phyloP scores from a whole-genome alignment of 768 basidiomycete species.

The Trametopsis cervina region DNA sequence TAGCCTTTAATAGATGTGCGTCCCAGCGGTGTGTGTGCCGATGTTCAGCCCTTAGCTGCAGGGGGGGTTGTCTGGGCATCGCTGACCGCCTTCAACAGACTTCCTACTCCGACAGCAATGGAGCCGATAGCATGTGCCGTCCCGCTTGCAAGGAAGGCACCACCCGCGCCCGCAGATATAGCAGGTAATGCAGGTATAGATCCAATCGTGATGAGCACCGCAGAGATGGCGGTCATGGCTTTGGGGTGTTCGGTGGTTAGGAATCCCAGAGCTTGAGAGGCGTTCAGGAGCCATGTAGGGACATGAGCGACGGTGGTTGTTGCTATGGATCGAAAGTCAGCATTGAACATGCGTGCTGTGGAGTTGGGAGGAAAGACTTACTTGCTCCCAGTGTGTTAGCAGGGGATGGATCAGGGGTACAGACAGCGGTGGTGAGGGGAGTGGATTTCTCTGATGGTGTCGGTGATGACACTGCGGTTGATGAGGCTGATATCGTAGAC shows the following conservation, averaged over 20 bases:
- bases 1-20: too few species aligned
- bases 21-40: too few species aligned
- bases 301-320: constrained; percentile 48
- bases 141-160: constrained; percentile 63
- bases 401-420: background rate
- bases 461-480: constrained; percentile 11
- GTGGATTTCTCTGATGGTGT: constrained; percentile 11
- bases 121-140: constrained; percentile 76
- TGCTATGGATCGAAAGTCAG: constrained; percentile 18
- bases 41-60: too few species aligned
- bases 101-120: constrained; percentile 69
- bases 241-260: constrained; percentile 72
- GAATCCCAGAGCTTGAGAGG: constrained; percentile 67
- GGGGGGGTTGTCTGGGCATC: constrained; percentile 2
- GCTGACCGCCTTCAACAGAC: constrained; percentile 37
- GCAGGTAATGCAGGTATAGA: constrained; percentile 68
- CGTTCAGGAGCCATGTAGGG: constrained; percentile 72
- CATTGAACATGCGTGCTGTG: too few species aligned
- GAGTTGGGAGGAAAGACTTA: constrained; percentile 5
- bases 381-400: constrained; percentile 4
- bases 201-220: constrained; percentile 74
- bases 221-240: constrained; percentile 65
- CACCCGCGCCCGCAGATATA: constrained; percentile 61
- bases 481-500: constrained; percentile 10
- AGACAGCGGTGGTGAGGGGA: constrained; percentile 2